Conservation (phyloP, 2,329 filamentous ascomycete genomes). For the Talaromyces marneffei region DNA sequence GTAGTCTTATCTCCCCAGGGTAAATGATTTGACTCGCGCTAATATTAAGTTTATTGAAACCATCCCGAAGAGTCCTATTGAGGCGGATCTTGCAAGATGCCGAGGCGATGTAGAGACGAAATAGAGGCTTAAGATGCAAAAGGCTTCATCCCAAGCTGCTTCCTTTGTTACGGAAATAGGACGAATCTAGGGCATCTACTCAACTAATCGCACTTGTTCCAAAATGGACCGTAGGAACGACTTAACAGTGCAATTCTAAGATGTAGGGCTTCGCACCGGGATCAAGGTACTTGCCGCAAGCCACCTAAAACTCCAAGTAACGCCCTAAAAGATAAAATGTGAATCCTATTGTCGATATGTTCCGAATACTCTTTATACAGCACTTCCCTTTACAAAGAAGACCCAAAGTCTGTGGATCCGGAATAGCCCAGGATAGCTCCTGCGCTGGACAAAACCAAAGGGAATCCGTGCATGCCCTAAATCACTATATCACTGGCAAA, state of each 20-base stretch:
- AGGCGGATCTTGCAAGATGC: too few relatives aligned
- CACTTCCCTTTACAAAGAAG: not conserved
- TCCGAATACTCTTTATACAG: not conserved
- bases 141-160: not conserved
- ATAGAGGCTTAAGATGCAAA: not conserved
- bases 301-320: not conserved
- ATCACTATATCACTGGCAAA: not conserved
- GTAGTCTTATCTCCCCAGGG: too few relatives aligned
- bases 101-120: not conserved
- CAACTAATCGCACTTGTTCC: not conserved
- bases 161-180: not conserved
- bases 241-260: not conserved
- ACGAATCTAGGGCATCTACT: not conserved
- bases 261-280: not conserved
- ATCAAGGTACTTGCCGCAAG: not conserved
- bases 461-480: not conserved
- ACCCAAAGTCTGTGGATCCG: not conserved
- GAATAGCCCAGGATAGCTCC: not conserved
- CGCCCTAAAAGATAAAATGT: not conserved
- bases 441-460: not conserved
- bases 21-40: too few relatives aligned
- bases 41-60: not conserved
- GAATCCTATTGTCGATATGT: not conserved
- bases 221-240: not conserved
- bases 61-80: not conserved